Percentiles rank a stretch among this genome's conserved stretches.
phyloP scores from a whole-genome alignment of 148 eudicot genomes.

The Diospyros kaki region DNA sequence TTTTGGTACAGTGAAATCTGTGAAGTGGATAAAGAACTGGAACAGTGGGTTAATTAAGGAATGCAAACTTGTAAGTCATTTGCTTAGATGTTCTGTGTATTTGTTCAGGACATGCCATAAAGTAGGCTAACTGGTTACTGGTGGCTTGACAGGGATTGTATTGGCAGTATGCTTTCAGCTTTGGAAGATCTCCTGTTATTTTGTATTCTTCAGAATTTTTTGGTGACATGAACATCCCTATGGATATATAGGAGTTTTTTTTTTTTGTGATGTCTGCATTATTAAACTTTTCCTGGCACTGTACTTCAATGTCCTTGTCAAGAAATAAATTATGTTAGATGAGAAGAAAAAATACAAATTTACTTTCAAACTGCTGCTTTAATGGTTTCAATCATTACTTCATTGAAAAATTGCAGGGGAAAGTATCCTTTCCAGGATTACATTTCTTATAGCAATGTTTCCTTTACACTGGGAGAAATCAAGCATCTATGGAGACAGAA shows the following conservation, averaged over 20 bases:
- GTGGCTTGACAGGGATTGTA: too few relatives aligned
- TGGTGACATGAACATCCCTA: too few relatives aligned
- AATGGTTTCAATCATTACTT: slow-evolving; percentile 12
- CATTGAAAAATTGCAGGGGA: slow-evolving; percentile 47
- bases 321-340: neutral
- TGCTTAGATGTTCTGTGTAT: too few relatives aligned
- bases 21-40: neutral
- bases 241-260: too few relatives aligned
- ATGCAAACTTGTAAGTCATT: neutral
- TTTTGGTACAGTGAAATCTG: neutral
- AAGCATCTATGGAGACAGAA: slow-evolving; percentile 82
- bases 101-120: too few relatives aligned
- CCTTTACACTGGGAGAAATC: slow-evolving; percentile 76
- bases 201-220: too few relatives aligned
- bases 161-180: too few relatives aligned
- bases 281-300: neutral
- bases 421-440: slow-evolving; percentile 87
- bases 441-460: slow-evolving; percentile 55
- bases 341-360: neutral
- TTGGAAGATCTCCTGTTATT: too few relatives aligned
- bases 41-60: neutral
- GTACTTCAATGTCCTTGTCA: neutral
- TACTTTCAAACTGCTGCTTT: neutral
- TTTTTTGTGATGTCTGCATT: neutral
- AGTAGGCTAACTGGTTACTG: too few relatives aligned